Evolutionary conservation across 306 rosid species (phyloP), one percentile per base, ranked within the genome.

Genomic region (Hylodesmum podocarpum): DNA sequence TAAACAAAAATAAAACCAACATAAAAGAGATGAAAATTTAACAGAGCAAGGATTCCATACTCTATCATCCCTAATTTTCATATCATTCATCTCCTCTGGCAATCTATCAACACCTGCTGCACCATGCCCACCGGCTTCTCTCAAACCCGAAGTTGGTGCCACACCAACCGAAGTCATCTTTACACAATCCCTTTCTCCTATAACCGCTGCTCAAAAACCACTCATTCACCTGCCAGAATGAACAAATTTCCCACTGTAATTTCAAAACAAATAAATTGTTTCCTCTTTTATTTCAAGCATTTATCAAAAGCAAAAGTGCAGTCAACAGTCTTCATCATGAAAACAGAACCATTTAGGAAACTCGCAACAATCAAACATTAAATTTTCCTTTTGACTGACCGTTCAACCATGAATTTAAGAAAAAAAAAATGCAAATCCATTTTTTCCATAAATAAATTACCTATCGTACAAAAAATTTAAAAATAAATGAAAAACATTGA

Each of bases 31-130:
- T 55, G 16, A n/a, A 28, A 72, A 71, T 36, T 51, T 28, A 9
- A 74, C 50, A 50, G n/a, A 39, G 70, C 25, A 1, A 29, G 64
- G 54, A 12, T 27, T 10, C 39, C 81, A 18, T 83, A 94, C 97
- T 82, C 92, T 94, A 86, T 94, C 98, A 73, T 94, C 98, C 78
- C 96, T 86, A 76, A 91, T 91, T 80, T 89, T 94, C 98, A 94
- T 94, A 80, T 90, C 97, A 46, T 87, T 94, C 98, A 94, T 87
- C 92, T 94, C 98, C 84, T 90, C 98, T 1, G 97, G 98, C 75
- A 94, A 81, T 80, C 87, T 89, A 82, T 90, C 98, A 84, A 91
- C 91, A 43, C 96, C 93, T 10, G 76, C 88, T 55, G 84, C 84
- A 19, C 80, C 81, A 75, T 88, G 92, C 54, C 87, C 93, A 81